Evolutionary conservation across 2,329 filamentous ascomycete species (phyloP), one percentile per base, ranked within the genome.

Genomic region (Alternaria consortialis): DNA sequence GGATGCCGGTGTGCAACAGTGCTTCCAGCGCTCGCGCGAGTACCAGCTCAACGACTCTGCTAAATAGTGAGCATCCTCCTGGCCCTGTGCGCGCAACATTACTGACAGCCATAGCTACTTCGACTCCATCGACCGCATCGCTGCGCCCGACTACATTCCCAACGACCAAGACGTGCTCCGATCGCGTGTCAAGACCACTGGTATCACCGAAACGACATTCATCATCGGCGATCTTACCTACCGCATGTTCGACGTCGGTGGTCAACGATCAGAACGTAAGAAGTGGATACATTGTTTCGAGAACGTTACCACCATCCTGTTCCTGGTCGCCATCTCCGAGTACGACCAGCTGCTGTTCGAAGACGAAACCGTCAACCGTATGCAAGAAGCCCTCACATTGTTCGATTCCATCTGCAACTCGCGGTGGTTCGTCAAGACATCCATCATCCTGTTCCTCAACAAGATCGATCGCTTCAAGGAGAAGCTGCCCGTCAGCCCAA

Each of bases 201-300:
- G 94, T 89, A 97, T 97, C 77, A 97, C 93, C 32, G 93, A 97
- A 83, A 97, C 94, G 23, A 95, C 92, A 32, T 97, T 97, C 83
- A 95, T 95, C 79, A 97, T 97, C 69, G 93, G 93, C 69, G 92
- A 97, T 74, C 85, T 97, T 67, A 97, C 93, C 59, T 97, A 97
- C 84, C 89, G 93, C 70, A 97, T 97, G 94, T 97, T 97, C 82
- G 94, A 97, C 75, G 94, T 97, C 46, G 94, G 94, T 86, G 94
- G 94, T 68, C 94, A 97, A 82, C 88, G 94, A 79, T 97, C 93
- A 7, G 94, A 97, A 83, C 90, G 94, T 79, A 97, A 97, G 91
- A 97, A 97, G 88, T 97, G 94, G 94, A 97, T 97, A 73, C 94
- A 97, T 84, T 97, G 94, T 84, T 97, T 97, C 81, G 94, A 97